phyloP scores from a whole-genome alignment of 169 alveolate genomes.

The Plasmodium cynomolgi region DNA sequence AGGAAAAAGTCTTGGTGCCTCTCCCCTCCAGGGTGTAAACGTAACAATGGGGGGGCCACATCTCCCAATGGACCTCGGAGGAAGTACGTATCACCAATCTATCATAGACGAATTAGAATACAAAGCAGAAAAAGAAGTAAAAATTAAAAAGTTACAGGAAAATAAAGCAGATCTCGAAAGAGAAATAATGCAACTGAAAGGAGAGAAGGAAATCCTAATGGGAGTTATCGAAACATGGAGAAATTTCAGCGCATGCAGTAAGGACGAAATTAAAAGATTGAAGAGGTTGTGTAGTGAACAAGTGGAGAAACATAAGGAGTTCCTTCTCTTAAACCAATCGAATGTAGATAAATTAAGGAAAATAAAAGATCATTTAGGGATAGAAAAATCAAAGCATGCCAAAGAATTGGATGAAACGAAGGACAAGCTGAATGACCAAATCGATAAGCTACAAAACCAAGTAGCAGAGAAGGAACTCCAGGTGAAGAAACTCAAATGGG shows the following conservation, averaged over 20 bases:
- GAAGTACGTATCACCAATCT: neutral
- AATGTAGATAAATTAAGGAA: conserved; percentile 41
- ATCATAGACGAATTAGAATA: neutral
- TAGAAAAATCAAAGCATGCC: conserved; percentile 38
- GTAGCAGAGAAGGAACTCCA: conserved; percentile 22
- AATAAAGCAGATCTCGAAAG: neutral
- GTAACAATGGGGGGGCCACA: neutral
- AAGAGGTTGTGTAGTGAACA: conserved; percentile 45
- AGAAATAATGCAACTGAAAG: conserved; percentile 9
- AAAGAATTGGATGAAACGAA: conserved; percentile 26
- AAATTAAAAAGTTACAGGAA: conserved; percentile 5
- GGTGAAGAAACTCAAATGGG: conserved; percentile 1
- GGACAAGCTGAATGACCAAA: neutral
- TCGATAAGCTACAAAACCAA: neutral
- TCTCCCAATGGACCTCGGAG: neutral
- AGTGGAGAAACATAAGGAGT: conserved; percentile 56
- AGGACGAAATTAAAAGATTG: conserved; percentile 28
- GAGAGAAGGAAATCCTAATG: conserved; percentile 41
- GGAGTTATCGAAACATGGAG: conserved; percentile 46
- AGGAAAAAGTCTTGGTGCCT: neutral
- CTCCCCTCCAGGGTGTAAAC: neutral
- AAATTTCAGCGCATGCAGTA: conserved; percentile 30
- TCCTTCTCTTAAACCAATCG: conserved; percentile 3
- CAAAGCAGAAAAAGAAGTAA: conserved; percentile 1
- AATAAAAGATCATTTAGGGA: neutral